Conservation (phyloP, 2,329 filamentous ascomycete genomes). For the Chaetomiaceae sp. region DNA sequence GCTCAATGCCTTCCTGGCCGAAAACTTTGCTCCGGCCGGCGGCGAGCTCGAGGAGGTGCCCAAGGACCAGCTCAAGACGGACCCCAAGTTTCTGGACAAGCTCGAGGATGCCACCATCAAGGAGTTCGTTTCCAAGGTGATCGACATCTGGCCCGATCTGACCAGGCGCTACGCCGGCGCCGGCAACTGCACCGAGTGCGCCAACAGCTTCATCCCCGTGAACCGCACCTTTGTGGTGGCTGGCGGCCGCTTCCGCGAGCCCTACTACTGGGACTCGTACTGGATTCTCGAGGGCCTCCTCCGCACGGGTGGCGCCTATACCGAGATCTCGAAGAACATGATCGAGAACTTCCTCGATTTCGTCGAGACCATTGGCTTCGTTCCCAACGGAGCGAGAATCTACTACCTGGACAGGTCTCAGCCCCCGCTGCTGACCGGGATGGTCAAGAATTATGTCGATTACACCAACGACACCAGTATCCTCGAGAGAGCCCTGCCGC, state of each 20-base stretch:
- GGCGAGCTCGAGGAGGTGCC: slow-evolving; percentile 56
- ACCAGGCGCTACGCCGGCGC: slow-evolving; percentile 54
- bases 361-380: slow-evolving; percentile 59
- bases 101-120: slow-evolving; percentile 55
- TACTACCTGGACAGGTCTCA: slow-evolving; percentile 68
- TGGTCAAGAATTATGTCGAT: slow-evolving; percentile 61
- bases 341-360: slow-evolving; percentile 68
- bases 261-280: slow-evolving; percentile 69
- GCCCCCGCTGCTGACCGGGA: slow-evolving; percentile 61
- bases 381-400: slow-evolving; percentile 62
- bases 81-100: slow-evolving; percentile 54
- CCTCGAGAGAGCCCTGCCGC: slow-evolving; percentile 55
- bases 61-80: slow-evolving; percentile 46
- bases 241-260: slow-evolving; percentile 65
- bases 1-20: slow-evolving; percentile 57
- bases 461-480: slow-evolving; percentile 61
- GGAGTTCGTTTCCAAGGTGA: slow-evolving; percentile 60
- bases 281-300: slow-evolving; percentile 65
- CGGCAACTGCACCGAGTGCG: slow-evolving; percentile 54
- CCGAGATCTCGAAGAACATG: slow-evolving; percentile 59
- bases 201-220: slow-evolving; percentile 61
- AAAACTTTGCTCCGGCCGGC: slow-evolving; percentile 60
- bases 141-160: slow-evolving; percentile 65
- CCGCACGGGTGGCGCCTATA: slow-evolving; percentile 60
- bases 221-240: slow-evolving; percentile 67